Evolutionary conservation across 73 alveolate genomes (phyloP).

Genomic region (Stentor coeruleus): DNA sequence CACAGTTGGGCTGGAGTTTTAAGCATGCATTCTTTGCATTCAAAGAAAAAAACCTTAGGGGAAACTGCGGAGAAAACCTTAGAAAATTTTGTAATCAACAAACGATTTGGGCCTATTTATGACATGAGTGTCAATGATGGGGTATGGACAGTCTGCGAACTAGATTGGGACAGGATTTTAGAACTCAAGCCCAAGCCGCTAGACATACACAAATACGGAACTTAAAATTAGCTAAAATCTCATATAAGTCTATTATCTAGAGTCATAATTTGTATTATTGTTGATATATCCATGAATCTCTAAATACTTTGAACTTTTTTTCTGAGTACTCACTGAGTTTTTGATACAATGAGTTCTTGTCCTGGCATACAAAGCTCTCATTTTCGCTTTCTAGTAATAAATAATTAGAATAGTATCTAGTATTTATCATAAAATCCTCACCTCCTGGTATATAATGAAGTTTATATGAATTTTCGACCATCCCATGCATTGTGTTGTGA

Average conservation of each 20-base stretch:
- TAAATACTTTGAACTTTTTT: constrained; percentile 1
- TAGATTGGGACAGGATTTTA: neutral
- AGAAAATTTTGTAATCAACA: neutral
- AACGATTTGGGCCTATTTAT: constrained; percentile 22
- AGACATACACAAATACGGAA: neutral
- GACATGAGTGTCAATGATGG: neutral
- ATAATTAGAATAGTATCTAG: neutral
- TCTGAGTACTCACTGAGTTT: neutral
- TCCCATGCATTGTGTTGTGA: neutral
- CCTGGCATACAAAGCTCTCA: constrained; percentile 7
- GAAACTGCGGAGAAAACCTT: neutral
- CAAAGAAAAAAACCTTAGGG: neutral
- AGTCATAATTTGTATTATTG: too few relatives aligned
- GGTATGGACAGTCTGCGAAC: neutral
- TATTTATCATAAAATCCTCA: neutral
- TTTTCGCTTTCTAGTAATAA: neutral
- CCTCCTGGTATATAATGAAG: neutral
- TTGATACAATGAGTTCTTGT: neutral
- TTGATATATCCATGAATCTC: too few relatives aligned
- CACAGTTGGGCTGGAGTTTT: constrained; percentile 23
- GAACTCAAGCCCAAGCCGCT: constrained; percentile 18
- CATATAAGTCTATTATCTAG: too few relatives aligned
- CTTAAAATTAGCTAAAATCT: too few relatives aligned
- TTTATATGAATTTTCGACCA: neutral
- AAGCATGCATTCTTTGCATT: neutral